phyloP scores from a whole-genome alignment of 768 basidiomycete genomes.

The Glaciozyma antarctica region DNA sequence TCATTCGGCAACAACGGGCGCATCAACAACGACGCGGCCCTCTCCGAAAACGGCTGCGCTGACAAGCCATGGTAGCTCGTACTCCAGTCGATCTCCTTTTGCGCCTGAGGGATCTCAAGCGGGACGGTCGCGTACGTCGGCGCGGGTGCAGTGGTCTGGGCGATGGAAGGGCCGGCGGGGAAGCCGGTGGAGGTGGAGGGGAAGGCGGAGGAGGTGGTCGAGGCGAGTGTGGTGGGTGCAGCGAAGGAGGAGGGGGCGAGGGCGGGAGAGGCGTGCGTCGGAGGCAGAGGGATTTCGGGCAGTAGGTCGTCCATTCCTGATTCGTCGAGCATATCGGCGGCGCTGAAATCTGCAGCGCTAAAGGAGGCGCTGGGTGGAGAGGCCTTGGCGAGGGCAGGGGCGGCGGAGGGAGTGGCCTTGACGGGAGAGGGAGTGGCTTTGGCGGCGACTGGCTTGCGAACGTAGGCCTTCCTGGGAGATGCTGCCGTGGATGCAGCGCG shows the following conservation, averaged over 20 bases:
- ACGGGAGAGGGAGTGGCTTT: not conserved
- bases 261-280: not conserved
- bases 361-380: not conserved
- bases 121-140: not conserved
- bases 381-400: not conserved
- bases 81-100: slow-evolving; percentile 58
- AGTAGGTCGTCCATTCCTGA: not conserved
- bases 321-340: not conserved
- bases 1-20: slow-evolving; percentile 66
- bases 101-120: not conserved
- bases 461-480: not conserved
- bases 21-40: slow-evolving; percentile 61
- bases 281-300: not conserved
- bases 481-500: no score
- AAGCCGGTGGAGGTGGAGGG: not conserved
- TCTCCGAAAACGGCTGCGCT: slow-evolving; percentile 62
- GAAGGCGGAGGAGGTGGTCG: not conserved
- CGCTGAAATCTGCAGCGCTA: no score
- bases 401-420: not conserved
- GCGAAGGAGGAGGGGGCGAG: not conserved
- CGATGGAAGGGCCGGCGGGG: not conserved
- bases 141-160: not conserved
- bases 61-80: slow-evolving; percentile 76
- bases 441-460: not conserved
- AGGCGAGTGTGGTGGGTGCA: not conserved